Percentiles rank a stretch among this genome's conserved stretches.
These are phyloP conservation scores for Ashbya aceris DNA, from an alignment of 1,139 yeast species.

Conservation along the genomic window DNA sequence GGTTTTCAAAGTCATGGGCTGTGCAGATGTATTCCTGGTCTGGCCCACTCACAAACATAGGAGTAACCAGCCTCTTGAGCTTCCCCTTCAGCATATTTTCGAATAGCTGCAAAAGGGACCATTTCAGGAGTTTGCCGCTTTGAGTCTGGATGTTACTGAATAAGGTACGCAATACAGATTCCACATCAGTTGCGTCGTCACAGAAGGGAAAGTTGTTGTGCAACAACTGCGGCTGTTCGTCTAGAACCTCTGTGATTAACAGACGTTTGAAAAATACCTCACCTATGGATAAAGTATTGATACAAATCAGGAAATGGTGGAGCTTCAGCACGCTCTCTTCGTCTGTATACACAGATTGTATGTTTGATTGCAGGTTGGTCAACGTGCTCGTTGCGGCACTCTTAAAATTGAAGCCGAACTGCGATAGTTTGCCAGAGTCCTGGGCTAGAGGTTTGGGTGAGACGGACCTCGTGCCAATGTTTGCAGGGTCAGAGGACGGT, in stretches of 20 bases:
- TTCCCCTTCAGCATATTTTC: slow-evolving; percentile 21
- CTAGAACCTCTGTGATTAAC: slow-evolving; percentile 24
- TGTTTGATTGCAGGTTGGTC: slow-evolving; percentile 27
- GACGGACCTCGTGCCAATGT: slow-evolving; percentile 9
- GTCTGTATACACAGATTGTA: slow-evolving; percentile 26
- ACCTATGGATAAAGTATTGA: slow-evolving; percentile 24
- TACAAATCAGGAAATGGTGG: slow-evolving; percentile 26
- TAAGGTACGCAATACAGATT: slow-evolving; percentile 31
- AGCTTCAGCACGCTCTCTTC: slow-evolving; percentile 22
- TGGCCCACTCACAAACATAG: slow-evolving; percentile 17
- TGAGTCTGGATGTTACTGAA: slow-evolving; percentile 18
- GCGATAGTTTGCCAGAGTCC: slow-evolving; percentile 15
- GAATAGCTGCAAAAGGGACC: slow-evolving; percentile 25
- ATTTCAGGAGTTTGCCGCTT: slow-evolving; percentile 20
- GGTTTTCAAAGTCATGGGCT: slow-evolving; percentile 31
- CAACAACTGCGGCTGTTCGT: slow-evolving; percentile 30
- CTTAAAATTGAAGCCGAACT: slow-evolving; percentile 25
- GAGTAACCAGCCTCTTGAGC: slow-evolving; percentile 15
- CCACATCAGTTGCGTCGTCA: slow-evolving; percentile 39
- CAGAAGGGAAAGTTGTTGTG: slow-evolving; percentile 46
- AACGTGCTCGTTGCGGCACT: slow-evolving; percentile 27
- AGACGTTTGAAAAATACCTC: slow-evolving; percentile 17
- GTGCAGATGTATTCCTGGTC: slow-evolving; percentile 22
- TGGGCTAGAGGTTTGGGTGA: slow-evolving; percentile 11
- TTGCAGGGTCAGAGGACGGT: slow-evolving; percentile 9